These are phyloP conservation scores for Xanthoceras sorbifolium DNA, from an alignment of 345 rosid genomes.

Conservation along the genomic window DNA sequence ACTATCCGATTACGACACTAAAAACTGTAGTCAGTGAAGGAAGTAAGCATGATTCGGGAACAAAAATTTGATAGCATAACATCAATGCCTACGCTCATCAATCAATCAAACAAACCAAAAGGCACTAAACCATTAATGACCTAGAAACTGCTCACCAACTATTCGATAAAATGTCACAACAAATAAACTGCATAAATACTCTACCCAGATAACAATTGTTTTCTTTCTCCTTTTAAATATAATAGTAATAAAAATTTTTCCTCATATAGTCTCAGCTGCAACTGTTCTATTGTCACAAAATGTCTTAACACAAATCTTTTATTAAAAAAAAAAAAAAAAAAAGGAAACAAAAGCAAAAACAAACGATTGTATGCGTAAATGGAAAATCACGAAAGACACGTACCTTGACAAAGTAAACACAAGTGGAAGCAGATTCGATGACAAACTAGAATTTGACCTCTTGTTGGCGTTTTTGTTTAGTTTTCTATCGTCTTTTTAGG, in stretches of 20 bases:
- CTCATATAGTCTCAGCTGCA: background rate
- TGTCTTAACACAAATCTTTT: background rate
- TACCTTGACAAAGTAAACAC: background rate
- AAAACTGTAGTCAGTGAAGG: background rate
- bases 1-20: background rate
- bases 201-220: background rate
- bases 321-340: background rate
- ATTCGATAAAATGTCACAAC: conserved; percentile 6
- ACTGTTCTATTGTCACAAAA: background rate
- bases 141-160: background rate
- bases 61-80: background rate
- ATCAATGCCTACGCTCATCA: background rate
- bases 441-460: background rate
- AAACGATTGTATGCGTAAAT: background rate
- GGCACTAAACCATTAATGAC: background rate
- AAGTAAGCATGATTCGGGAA: background rate
- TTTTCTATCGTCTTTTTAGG: background rate
- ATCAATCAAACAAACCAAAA: background rate
- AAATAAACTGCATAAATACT: background rate
- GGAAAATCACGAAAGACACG: background rate
- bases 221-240: background rate
- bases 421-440: background rate
- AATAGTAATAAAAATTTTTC: background rate
- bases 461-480: background rate
- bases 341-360: background rate